Percentiles rank a stretch among this genome's conserved stretches.
These are phyloP conservation scores for Camillea tinctor DNA, from an alignment of 2,329 filamentous ascomycete species.

Conservation along the genomic window DNA sequence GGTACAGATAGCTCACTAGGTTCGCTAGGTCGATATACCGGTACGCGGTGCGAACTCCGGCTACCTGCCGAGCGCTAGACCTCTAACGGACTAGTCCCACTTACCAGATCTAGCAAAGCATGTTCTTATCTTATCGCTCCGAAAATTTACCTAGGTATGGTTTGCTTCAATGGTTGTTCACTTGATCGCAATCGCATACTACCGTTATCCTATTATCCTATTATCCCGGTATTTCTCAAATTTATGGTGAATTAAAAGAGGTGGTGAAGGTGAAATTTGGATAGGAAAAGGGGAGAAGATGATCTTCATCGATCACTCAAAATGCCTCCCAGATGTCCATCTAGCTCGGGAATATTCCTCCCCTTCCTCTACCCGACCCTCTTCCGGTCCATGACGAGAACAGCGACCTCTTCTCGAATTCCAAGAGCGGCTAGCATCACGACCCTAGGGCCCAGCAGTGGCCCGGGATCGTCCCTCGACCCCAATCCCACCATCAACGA, in stretches of 20 bases:
- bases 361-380: slow-evolving; percentile 53
- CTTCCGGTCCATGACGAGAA: slow-evolving; percentile 27
- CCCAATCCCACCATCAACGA: slow-evolving; percentile 17
- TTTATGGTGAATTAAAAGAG: neutral
- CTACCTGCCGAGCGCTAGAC: slow-evolving; percentile 15
- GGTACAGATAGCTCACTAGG: neutral
- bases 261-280: slow-evolving; percentile 3
- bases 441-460: slow-evolving; percentile 19
- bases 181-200: neutral
- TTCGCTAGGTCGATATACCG: neutral
- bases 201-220: neutral
- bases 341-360: slow-evolving; percentile 38
- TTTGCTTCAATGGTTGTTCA: neutral
- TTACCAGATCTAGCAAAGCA: neutral
- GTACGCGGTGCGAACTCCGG: slow-evolving; percentile 4
- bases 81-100: slow-evolving; percentile 1
- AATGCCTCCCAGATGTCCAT: slow-evolving; percentile 44
- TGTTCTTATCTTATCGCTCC: slow-evolving; percentile 18
- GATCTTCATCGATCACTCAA: slow-evolving; percentile 7
- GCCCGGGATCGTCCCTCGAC: slow-evolving; percentile 8
- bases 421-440: slow-evolving; percentile 26
- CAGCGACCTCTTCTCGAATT: slow-evolving; percentile 23
- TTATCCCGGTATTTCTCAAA: too few relatives aligned
- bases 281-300: neutral
- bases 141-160: slow-evolving; percentile 8